phyloP scores from a whole-genome alignment of 2,329 filamentous ascomycete species.

The Sclerotinia trifoliorum region DNA sequence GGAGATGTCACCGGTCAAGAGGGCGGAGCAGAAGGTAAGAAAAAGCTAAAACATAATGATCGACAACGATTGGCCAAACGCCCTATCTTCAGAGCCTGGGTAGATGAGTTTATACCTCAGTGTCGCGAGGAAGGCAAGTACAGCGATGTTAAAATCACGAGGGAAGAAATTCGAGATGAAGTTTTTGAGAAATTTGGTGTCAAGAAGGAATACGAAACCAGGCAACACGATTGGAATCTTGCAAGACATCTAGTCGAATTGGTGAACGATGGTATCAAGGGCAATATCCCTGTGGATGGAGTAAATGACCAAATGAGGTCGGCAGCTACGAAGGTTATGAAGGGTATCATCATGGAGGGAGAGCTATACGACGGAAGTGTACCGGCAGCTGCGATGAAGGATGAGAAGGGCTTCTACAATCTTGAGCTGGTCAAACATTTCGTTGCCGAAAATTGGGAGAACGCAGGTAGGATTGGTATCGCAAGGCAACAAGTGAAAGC shows the following conservation, averaged over 20 bases:
- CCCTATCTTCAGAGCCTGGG: constrained; percentile 58
- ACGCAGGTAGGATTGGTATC: constrained; percentile 43
- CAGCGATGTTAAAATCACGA: constrained; percentile 32
- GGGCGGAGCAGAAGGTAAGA: constrained; percentile 40
- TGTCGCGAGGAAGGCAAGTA: constrained; percentile 47
- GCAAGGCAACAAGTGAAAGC: constrained; percentile 31
- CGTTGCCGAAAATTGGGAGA: constrained; percentile 43
- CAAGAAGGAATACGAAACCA: constrained; percentile 46
- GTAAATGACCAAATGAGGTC: constrained; percentile 22
- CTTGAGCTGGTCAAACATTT: constrained; percentile 46
- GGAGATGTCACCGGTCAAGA: constrained; percentile 30
- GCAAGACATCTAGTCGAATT: constrained; percentile 46
- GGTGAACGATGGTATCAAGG: constrained; percentile 48
- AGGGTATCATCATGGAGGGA: constrained; percentile 50
- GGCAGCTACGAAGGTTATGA: constrained; percentile 45
- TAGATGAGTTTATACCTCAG: constrained; percentile 60
- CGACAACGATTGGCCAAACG: constrained; percentile 55
- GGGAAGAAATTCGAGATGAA: constrained; percentile 51
- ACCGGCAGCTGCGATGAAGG: constrained; percentile 37
- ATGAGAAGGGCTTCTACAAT: constrained; percentile 47
- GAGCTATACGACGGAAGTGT: constrained; percentile 44
- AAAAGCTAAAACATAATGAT: constrained; percentile 53
- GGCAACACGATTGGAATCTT: constrained; percentile 45
- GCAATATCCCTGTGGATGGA: constrained; percentile 37
- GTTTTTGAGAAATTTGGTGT: constrained; percentile 54